Evolutionary conservation across 2,329 filamentous ascomycete species (phyloP).

Genomic region (Curvularia sp.): DNA sequence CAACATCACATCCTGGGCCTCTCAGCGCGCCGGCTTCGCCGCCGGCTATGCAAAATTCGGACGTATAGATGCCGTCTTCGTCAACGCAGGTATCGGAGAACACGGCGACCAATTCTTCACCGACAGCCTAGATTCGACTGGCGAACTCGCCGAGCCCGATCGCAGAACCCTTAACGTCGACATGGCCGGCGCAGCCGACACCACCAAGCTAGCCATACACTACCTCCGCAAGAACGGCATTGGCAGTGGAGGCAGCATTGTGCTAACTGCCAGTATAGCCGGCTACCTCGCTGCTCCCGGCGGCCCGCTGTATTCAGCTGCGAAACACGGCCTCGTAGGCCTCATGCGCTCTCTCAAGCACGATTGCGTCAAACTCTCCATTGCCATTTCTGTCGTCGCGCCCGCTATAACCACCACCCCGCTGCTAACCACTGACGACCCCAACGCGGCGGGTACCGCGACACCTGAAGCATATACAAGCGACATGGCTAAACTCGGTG

Average conservation of each 20-base stretch:
- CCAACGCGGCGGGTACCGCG: slow-evolving; percentile 29
- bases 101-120: slow-evolving; percentile 59
- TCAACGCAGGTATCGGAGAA: slow-evolving; percentile 59
- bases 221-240: slow-evolving; percentile 51
- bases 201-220: slow-evolving; percentile 57
- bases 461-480: slow-evolving; percentile 51
- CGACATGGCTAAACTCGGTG: slow-evolving; percentile 54
- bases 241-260: slow-evolving; percentile 52
- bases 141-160: slow-evolving; percentile 56
- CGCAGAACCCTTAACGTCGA: slow-evolving; percentile 55
- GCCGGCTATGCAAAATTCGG: slow-evolving; percentile 52
- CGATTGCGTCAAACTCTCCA: slow-evolving; percentile 55
- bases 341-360: slow-evolving; percentile 59
- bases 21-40: slow-evolving; percentile 56
- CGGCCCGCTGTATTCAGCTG: slow-evolving; percentile 57
- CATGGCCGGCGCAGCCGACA: slow-evolving; percentile 56
- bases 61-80: slow-evolving; percentile 56
- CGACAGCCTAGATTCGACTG: slow-evolving; percentile 51
- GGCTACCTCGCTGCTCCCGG: slow-evolving; percentile 59
- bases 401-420: slow-evolving; percentile 59
- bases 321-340: slow-evolving; percentile 61
- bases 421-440: slow-evolving; percentile 49
- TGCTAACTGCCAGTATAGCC: slow-evolving; percentile 58
- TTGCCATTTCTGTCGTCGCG: slow-evolving; percentile 57
- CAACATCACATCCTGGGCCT: slow-evolving; percentile 56